These are phyloP conservation scores for Suillus occidentalis DNA, from an alignment of 768 basidiomycete genomes.

Conservation along the genomic window DNA sequence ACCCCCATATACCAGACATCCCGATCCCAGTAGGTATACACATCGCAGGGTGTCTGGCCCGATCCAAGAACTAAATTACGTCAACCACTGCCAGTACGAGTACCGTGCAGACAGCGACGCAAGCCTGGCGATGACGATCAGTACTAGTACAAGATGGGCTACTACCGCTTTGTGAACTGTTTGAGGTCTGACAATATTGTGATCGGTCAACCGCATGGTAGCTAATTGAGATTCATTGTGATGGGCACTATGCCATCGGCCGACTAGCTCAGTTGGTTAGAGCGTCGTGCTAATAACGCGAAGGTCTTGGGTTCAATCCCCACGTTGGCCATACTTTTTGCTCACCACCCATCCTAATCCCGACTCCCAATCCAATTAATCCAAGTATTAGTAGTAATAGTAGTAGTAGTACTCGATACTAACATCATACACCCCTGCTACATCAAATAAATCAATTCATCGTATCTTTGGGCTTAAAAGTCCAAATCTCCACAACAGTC, in stretches of 20 bases:
- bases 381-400: neutral
- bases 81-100: constrained; percentile 50
- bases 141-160: constrained; percentile 99
- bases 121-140: constrained; percentile 84
- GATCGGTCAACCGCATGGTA: too few species aligned
- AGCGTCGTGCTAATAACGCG: constrained; percentile 58
- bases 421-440: neutral
- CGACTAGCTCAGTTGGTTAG: constrained; percentile 53
- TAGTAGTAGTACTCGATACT: neutral
- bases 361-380: neutral
- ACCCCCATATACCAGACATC: too few species aligned
- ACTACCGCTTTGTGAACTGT: constrained; percentile 89
- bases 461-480: constrained; percentile 51
- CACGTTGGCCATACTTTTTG: constrained; percentile 51
- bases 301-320: constrained; percentile 74
- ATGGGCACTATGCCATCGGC: constrained; percentile 8
- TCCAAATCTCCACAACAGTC: constrained; percentile 89
- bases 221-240: neutral
- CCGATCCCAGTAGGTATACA: too few species aligned
- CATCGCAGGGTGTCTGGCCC: constrained; percentile 67
- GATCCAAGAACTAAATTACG: constrained; percentile 92
- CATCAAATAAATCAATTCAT: neutral
- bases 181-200: too few species aligned
- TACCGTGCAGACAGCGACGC: constrained; percentile 72
- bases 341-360: neutral